These are phyloP conservation scores for Talaromyces wortmannii DNA, from an alignment of 495 filamentous ascomycete genomes.

Conservation along the genomic window DNA sequence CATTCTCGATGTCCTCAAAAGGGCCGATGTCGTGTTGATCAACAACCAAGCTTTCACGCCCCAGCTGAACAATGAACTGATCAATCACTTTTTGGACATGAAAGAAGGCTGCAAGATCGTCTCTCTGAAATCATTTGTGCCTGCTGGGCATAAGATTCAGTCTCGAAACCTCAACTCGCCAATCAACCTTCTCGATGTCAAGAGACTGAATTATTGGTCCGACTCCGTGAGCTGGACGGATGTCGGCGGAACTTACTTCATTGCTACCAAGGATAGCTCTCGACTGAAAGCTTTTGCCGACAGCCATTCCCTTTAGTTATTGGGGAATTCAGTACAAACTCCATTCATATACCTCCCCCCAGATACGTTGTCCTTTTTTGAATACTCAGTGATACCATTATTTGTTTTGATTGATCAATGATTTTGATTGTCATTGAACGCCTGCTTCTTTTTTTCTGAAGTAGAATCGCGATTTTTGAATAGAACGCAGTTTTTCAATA, in stretches of 20 bases:
- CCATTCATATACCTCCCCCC: background rate
- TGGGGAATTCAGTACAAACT: too few relatives aligned
- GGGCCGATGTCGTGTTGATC: conserved; percentile 87
- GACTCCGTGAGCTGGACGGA: conserved; percentile 89
- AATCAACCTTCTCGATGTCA: conserved; percentile 69
- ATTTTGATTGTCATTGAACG: background rate
- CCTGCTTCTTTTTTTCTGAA: too few relatives aligned
- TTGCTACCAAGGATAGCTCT: conserved; percentile 74
- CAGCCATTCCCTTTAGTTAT: conserved; percentile 8
- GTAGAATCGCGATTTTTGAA: too few relatives aligned
- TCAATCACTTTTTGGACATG: conserved; percentile 88
- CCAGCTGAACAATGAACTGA: conserved; percentile 75
- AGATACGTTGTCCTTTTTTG: conserved; percentile 17
- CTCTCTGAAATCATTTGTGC: conserved; percentile 75
- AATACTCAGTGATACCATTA: conserved; percentile 19
- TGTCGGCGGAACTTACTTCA: conserved; percentile 74
- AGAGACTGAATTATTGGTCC: conserved; percentile 70
- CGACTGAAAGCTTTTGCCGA: conserved; percentile 41
- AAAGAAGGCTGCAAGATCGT: conserved; percentile 88
- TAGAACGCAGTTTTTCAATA: too few relatives aligned
- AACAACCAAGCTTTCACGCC: conserved; percentile 96
- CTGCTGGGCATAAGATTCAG: conserved; percentile 60
- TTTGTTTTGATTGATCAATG: background rate
- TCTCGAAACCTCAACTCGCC: conserved; percentile 65
- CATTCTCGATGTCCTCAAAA: conserved; percentile 65